Evolutionary conservation across 2,329 filamentous ascomycete genomes (phyloP).

Genomic region (Scorias spongiosa): DNA sequence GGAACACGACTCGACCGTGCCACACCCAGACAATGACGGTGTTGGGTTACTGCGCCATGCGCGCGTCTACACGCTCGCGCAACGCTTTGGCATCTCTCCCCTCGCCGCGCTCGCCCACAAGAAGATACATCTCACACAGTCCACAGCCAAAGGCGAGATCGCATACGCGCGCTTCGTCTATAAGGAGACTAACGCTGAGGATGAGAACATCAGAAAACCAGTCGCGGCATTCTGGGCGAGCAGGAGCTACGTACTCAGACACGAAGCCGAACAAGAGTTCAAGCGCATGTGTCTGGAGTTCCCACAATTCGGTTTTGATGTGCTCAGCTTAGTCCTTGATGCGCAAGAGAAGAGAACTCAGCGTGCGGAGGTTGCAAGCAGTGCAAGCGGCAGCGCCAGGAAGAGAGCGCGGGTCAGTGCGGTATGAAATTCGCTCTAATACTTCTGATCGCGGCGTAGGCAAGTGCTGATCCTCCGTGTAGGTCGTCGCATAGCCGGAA

Average conservation of each 20-base stretch:
- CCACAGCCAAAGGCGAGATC: slow-evolving; percentile 78
- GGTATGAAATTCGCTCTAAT: background rate
- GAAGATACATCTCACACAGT: slow-evolving; percentile 86
- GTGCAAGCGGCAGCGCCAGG: slow-evolving; percentile 19
- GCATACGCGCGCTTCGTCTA: slow-evolving; percentile 86
- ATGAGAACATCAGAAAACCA: slow-evolving; percentile 60
- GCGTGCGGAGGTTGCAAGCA: slow-evolving; percentile 22
- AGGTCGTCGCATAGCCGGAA: no score
- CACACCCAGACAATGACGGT: slow-evolving; percentile 59
- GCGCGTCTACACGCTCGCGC: slow-evolving; percentile 74
- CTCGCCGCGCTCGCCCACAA: slow-evolving; percentile 66
- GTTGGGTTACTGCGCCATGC: slow-evolving; percentile 77
- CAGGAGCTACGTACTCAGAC: slow-evolving; percentile 61
- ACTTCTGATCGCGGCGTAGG: no score
- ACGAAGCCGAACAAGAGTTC: slow-evolving; percentile 80
- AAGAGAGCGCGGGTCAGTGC: slow-evolving; percentile 22
- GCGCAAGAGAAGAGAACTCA: slow-evolving; percentile 31
- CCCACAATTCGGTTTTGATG: slow-evolving; percentile 85
- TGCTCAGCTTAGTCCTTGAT: slow-evolving; percentile 51
- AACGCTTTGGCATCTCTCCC: slow-evolving; percentile 50
- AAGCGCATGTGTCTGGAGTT: slow-evolving; percentile 71
- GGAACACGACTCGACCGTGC: slow-evolving; percentile 51
- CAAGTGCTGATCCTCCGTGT: no score
- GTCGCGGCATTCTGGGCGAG: slow-evolving; percentile 86
- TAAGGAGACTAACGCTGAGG: slow-evolving; percentile 53